These are phyloP conservation scores for Penicillium argentinense DNA, from an alignment of 495 filamentous ascomycete species.

Conservation along the genomic window DNA sequence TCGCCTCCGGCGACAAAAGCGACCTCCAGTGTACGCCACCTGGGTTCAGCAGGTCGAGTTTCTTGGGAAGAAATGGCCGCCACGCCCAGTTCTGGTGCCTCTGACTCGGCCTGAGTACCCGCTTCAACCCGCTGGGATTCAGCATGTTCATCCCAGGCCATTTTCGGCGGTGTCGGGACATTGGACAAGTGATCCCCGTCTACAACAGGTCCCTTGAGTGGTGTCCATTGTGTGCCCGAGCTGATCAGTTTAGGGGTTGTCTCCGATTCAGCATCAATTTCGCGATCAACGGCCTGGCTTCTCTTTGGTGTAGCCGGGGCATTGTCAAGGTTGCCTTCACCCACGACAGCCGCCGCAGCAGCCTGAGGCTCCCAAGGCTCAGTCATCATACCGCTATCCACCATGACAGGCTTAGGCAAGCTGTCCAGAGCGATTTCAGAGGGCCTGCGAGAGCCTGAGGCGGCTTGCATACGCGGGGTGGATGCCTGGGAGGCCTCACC, in stretches of 20 bases:
- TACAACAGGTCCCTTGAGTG: slow-evolving; percentile 22
- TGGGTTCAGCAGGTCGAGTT: slow-evolving; percentile 35
- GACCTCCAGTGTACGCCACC: slow-evolving; percentile 29
- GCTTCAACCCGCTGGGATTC: slow-evolving; percentile 17
- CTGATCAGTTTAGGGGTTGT: slow-evolving; percentile 27
- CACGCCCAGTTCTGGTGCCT: slow-evolving; percentile 30
- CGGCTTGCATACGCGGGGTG: slow-evolving; percentile 48
- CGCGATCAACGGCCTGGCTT: slow-evolving; percentile 13
- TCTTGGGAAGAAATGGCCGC: slow-evolving; percentile 39
- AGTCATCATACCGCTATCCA: slow-evolving; percentile 87
- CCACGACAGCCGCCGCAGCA: not conserved
- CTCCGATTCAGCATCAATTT: slow-evolving; percentile 14
- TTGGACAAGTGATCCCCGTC: slow-evolving; percentile 31
- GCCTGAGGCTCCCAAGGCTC: slow-evolving; percentile 57
- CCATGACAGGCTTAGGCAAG: slow-evolving; percentile 53
- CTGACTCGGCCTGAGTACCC: slow-evolving; percentile 15
- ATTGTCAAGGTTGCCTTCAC: slow-evolving; percentile 7
- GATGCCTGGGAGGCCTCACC: slow-evolving; percentile 51
- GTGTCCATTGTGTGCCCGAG: slow-evolving; percentile 41
- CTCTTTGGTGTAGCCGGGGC: slow-evolving; percentile 26
- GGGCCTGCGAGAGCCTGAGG: slow-evolving; percentile 36
- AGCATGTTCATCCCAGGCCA: slow-evolving; percentile 36
- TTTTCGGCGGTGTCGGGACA: slow-evolving; percentile 42
- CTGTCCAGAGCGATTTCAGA: slow-evolving; percentile 34
- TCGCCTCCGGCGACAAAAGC: slow-evolving; percentile 30